phyloP scores from a whole-genome alignment of 2,329 filamentous ascomycete genomes.

The Dryadomyces quercivorus region DNA sequence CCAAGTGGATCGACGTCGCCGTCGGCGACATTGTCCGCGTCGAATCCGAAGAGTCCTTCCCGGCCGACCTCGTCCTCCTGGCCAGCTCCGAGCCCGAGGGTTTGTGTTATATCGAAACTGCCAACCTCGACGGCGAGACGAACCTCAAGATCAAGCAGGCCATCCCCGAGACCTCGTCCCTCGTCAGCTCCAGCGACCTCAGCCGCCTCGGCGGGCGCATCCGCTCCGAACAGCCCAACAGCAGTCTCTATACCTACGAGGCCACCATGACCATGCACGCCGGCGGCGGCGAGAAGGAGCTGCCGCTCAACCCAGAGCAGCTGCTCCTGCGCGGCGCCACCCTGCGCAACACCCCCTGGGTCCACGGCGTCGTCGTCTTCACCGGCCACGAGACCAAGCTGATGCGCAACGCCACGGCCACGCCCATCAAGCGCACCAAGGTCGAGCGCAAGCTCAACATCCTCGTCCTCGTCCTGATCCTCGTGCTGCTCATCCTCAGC shows the following conservation, averaged over 20 bases:
- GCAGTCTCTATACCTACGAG: slow-evolving; percentile 96
- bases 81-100: slow-evolving; percentile 96
- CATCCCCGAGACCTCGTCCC: slow-evolving; percentile 76
- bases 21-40: slow-evolving; percentile 91
- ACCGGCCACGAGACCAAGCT: slow-evolving; percentile 97
- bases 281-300: slow-evolving; percentile 84
- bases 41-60: slow-evolving; percentile 89
- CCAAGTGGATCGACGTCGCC: slow-evolving; percentile 85
- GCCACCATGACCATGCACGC: slow-evolving; percentile 85
- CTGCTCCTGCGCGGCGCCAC: slow-evolving; percentile 86
- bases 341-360: slow-evolving; percentile 90
- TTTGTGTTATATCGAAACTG: slow-evolving; percentile 96
- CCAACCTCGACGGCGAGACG: slow-evolving; percentile 93
- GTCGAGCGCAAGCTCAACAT: slow-evolving; percentile 90
- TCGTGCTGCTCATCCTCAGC: slow-evolving; percentile 71
- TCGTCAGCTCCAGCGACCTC: slow-evolving; percentile 79
- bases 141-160: slow-evolving; percentile 99
- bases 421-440: slow-evolving; percentile 94
- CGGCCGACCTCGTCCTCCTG: slow-evolving; percentile 81
- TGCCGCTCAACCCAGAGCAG: slow-evolving; percentile 83
- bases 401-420: slow-evolving; percentile 95
- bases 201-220: slow-evolving; percentile 76
- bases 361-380: slow-evolving; percentile 92
- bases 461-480: slow-evolving; percentile 82
- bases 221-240: slow-evolving; percentile 94